Base-by-base conservation (phyloP, 2,329 filamentous ascomycete species). In the Neurospora crassa region DNA sequence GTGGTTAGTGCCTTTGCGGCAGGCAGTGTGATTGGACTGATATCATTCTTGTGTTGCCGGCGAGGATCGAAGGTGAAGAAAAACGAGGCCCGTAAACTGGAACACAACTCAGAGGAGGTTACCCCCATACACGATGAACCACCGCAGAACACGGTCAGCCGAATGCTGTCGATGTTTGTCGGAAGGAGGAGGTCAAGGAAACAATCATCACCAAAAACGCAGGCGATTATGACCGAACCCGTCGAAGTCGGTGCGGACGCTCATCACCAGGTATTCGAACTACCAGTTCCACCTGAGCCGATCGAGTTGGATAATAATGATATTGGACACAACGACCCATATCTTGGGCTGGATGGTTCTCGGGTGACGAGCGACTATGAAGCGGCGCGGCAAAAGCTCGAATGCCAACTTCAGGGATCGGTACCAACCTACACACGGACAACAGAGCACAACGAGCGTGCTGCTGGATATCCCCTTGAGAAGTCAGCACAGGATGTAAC, bases 241-340 rank as follows among this genome's bases (percentile, higher is more conserved):
- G 77, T 77, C 71, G 83, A 81, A 74, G 81, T 84, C 4, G 82
- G 78, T 5, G 82, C 81, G 6, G 82, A 83, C 69, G 77, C 80
- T 1, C 81, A 82, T 68, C 84, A 85, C 47, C 83, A 86, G 72
- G 82, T 86, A 3, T 87, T 86, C 71, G 86, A 88, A 74, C 76
- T 88, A 76, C 81, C 86, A 1, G 85, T 81, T 5, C 82, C 83
- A 0, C 73, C 79, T 0, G 79, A 80, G 2, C 85, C 85, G 0
- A 83, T 81, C 5, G 87, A 88, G 75, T 79, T 88, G 59, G 84
- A 87, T 63, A 83, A 81, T 24, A 78, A 79, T 18, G 74, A 77
- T 16, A 80, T 83, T 70, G 80, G 78, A 80, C 79, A 75, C 5
- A 76, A 78, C 14, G 82, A 82, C 1, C 82, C 81, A 0, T 81